Percentiles rank a stretch among this genome's conserved stretches.
Evolutionary conservation across 2,329 filamentous ascomycete species (phyloP).

Genomic region (Myriosclerotinia curreyana): DNA sequence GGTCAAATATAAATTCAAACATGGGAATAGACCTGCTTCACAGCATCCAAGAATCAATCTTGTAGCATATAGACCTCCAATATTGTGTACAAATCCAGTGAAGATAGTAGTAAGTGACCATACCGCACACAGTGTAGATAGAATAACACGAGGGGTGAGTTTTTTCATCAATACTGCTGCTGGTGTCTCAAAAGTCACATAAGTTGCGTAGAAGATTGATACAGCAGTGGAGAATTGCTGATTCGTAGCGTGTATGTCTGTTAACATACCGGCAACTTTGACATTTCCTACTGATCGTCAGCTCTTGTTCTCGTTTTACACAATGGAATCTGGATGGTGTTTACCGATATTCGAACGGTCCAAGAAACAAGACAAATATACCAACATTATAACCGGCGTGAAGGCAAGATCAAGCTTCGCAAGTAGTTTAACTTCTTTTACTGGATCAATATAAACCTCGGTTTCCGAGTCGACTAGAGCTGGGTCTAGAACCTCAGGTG

Average conservation of each 20-base stretch:
- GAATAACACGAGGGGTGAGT: constrained; percentile 43
- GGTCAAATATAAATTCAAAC: constrained; percentile 48
- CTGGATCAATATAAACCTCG: constrained; percentile 42
- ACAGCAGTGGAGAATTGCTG: constrained; percentile 37
- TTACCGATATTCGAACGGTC: constrained; percentile 51
- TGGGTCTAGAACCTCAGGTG: constrained; percentile 3
- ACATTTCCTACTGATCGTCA: constrained; percentile 44
- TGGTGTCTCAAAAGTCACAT: constrained; percentile 49
- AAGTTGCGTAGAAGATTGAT: constrained; percentile 52
- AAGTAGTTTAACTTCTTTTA: constrained; percentile 47
- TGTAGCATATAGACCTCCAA: constrained; percentile 45
- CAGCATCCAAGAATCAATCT: constrained; percentile 48
- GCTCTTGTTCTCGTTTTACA: not conserved
- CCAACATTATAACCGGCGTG: constrained; percentile 52
- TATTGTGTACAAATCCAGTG: constrained; percentile 46
- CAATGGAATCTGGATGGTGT: not conserved
- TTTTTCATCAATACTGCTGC: constrained; percentile 49
- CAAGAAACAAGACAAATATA: constrained; percentile 54
- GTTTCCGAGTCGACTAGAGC: not conserved
- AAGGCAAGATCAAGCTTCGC: constrained; percentile 49
- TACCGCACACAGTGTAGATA: constrained; percentile 37
- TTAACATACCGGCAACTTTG: constrained; percentile 29
- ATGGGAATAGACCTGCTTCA: constrained; percentile 51
- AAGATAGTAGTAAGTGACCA: constrained; percentile 51
- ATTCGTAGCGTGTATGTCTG: constrained; percentile 26